Evolutionary conservation across 179 eudicot genomes (phyloP).

Genomic region (Silene noctiflora): DNA sequence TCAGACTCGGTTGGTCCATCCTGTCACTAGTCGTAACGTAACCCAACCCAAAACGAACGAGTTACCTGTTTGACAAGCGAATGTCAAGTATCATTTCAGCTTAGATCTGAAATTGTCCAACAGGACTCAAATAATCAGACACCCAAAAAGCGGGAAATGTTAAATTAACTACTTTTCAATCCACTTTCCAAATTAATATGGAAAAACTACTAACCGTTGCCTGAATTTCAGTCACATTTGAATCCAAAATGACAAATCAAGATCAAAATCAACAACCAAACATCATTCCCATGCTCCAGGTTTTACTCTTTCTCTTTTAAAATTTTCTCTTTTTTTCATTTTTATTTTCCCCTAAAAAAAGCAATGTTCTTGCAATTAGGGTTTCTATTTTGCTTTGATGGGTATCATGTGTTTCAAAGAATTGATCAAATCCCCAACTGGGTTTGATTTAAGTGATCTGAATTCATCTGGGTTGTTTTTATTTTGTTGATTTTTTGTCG

Average conservation of each 20-base stretch:
- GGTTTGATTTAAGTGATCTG: conserved; percentile 9
- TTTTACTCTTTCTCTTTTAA: conserved; percentile 24
- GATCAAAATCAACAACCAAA: conserved; percentile 37
- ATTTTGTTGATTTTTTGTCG: background rate
- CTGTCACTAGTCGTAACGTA: too few relatives aligned
- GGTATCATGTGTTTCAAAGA: background rate
- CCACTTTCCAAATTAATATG: conserved; percentile 1
- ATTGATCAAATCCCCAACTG: conserved; percentile 6
- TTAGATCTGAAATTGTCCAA: too few relatives aligned
- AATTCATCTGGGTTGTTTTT: conserved; percentile 6
- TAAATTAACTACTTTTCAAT: background rate
- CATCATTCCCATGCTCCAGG: conserved; percentile 45
- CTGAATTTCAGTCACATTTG: conserved; percentile 21
- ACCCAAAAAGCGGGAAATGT: conserved; percentile 19
- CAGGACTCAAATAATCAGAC: too few relatives aligned
- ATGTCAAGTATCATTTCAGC: too few relatives aligned
- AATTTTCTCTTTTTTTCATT: conserved; percentile 7
- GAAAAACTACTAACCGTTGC: conserved; percentile 16
- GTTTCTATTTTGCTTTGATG: conserved; percentile 5
- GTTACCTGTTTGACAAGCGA: too few relatives aligned
- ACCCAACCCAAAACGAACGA: too few relatives aligned
- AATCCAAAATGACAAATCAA: conserved; percentile 30
- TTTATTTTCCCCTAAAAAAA: background rate
- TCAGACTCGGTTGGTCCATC: too few relatives aligned
- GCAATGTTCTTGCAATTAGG: conserved; percentile 7